Base-by-base conservation (phyloP, 2,329 filamentous ascomycete genomes). In the Fusarium sublunatum region DNA sequence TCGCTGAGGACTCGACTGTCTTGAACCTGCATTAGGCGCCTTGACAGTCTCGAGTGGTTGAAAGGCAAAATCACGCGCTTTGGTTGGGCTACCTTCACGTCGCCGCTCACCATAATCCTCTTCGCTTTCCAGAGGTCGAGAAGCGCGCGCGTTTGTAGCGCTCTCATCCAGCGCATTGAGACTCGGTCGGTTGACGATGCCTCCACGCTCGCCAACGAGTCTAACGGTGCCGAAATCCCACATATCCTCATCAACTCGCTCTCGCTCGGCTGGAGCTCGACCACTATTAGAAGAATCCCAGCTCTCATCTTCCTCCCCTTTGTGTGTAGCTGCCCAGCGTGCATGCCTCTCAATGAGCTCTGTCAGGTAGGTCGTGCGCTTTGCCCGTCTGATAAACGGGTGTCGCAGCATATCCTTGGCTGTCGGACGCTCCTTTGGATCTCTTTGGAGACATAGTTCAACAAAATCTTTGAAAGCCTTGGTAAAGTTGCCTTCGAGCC, bases 221-320 rank as follows among this genome's bases (percentile, higher is more conserved):
- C 93, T 86, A 48, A 99, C 92, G 0, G 95, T 99, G 39, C 95
- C 95, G 80, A 99, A 99, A 76, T 99, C 95, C 95, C 95, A 99
- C 73, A 98, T 87, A 75, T 98, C 95, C 74, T 97, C 92, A 61
- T 89, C 84, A 7, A 86, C 80, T 15, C 78, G 79, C 63, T 81
- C 78, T 31, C 90, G 84, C 54, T 88, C 84, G 1, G 81, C 61
- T 19, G 80, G 78, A 7, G 81, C 78, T 35, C 85, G 80, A 11
- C 82, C 79, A 42, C 86, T 83, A 34, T 85, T 82, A 8, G 81
- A 82, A 2, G 57, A 60, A 22, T 91, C 87, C 70, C 73, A 75
- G 19, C 69, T 61, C 7, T 92, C 90, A 2, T 91, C 87, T 12
- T 88, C 86, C 31, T 88, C 86, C 32, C 87, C 86, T 58, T 92